A percentile compares a stretch with the other conserved stretches of the same genome.
phyloP scores from a whole-genome alignment of 2,329 filamentous ascomycete species.

The Fusarium sulawesiense region DNA sequence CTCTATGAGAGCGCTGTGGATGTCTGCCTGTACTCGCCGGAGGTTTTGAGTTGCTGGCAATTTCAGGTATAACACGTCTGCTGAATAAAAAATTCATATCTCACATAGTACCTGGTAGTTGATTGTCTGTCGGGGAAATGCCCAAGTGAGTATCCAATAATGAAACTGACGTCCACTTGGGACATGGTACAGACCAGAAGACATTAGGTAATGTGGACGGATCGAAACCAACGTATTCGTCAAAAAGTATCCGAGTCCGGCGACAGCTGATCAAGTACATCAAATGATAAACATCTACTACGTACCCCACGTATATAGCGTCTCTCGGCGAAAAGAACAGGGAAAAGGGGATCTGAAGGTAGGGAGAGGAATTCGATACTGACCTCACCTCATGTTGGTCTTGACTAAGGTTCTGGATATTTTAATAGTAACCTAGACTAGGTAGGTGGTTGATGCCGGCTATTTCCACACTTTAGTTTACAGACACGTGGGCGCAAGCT shows the following conservation, averaged over 20 bases:
- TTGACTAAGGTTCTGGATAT: constrained; percentile 18
- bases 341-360: too few relatives aligned
- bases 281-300: too few relatives aligned
- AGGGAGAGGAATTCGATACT: not conserved
- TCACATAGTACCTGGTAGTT: too few relatives aligned
- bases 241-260: not conserved
- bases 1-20: not conserved
- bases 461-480: constrained; percentile 34
- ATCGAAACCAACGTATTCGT: not conserved
- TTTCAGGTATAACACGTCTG: not conserved
- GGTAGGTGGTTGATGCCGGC: constrained; percentile 22
- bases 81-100: not conserved
- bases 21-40: not conserved
- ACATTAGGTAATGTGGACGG: not conserved
- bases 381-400: not conserved
- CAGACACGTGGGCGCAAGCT: not conserved
- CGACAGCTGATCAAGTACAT: too few relatives aligned
- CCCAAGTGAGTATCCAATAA: not conserved
- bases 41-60: not conserved
- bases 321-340: too few relatives aligned
- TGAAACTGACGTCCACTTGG: constrained; percentile 24
- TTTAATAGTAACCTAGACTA: constrained; percentile 3
- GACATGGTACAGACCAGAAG: constrained; percentile 36
- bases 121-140: constrained; percentile 3
- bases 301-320: too few relatives aligned